A percentile compares a stretch with the other conserved stretches of the same genome.
Evolutionary conservation across 331 rosid species (phyloP).

Genomic region (Malus hybrid): DNA sequence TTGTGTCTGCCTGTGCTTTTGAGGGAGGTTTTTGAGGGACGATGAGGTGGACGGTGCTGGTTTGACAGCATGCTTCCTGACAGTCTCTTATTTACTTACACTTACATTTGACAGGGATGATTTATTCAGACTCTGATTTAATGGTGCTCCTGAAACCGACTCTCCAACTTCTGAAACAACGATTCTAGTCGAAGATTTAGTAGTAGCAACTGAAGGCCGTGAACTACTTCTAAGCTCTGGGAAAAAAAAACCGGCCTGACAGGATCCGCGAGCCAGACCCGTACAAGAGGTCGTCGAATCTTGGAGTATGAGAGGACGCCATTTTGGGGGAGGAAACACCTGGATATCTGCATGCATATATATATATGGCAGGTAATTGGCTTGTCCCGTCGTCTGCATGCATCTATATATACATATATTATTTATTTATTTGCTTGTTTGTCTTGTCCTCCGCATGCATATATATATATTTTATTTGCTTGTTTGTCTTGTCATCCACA

Average conservation of each 20-base stretch:
- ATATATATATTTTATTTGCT: too few relatives aligned
- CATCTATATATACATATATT: too few relatives aligned
- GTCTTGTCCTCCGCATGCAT: too few relatives aligned
- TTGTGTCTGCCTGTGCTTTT: slow-evolving; percentile 64
- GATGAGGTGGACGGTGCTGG: slow-evolving; percentile 49
- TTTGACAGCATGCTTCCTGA: slow-evolving; percentile 35
- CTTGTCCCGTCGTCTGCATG: too few relatives aligned
- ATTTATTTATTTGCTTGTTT: too few relatives aligned
- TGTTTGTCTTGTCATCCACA: too few relatives aligned
- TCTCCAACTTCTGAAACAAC: slow-evolving; percentile 34
- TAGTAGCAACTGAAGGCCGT: slow-evolving; percentile 32
- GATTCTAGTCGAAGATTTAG: slow-evolving; percentile 29
- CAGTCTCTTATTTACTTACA: slow-evolving; percentile 21
- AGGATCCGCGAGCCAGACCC: slow-evolving; percentile 14
- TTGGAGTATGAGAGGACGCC: too few relatives aligned
- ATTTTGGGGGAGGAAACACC: too few relatives aligned
- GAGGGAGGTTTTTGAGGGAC: slow-evolving; percentile 45
- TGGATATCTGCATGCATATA: too few relatives aligned
- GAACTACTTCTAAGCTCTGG: slow-evolving; percentile 71
- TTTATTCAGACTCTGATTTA: slow-evolving; percentile 28
- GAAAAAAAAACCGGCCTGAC: slow-evolving; percentile 40
- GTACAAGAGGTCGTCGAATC: too few relatives aligned
- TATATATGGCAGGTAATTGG: too few relatives aligned
- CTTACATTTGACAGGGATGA: slow-evolving; percentile 24
- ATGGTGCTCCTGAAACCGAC: slow-evolving; percentile 23